A percentile compares a stretch with the other conserved stretches of the same genome.
phyloP scores from a whole-genome alignment of 768 basidiomycete species.

The Tricholomella constricta region DNA sequence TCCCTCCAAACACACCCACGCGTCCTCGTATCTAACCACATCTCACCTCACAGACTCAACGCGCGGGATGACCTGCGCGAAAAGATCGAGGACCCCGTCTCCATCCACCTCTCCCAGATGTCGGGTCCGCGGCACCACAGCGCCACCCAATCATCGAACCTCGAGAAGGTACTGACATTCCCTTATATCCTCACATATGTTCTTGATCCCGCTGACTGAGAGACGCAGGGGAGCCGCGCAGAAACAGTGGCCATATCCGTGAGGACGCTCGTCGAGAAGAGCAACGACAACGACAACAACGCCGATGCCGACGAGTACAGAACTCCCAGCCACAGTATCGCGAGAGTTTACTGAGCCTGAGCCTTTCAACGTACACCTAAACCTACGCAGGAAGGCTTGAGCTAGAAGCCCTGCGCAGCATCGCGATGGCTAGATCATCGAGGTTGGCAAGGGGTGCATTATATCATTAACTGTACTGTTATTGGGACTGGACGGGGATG shows the following conservation, averaged over 20 bases:
- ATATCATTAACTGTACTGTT: not conserved
- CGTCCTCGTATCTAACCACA: not conserved
- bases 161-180: conserved; percentile 12
- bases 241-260: conserved; percentile 16
- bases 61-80: conserved; percentile 43
- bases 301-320: too few relatives aligned
- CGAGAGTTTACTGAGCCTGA: conserved; percentile 1
- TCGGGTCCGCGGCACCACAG: conserved; percentile 16
- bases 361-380: too few relatives aligned
- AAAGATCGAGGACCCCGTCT: conserved; percentile 34
- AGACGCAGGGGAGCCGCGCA: conserved; percentile 5
- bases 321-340: not conserved
- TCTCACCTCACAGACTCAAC: conserved; percentile 40
- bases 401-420: too few relatives aligned
- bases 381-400: too few relatives aligned
- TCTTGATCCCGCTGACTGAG: not conserved
- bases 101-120: conserved; percentile 45
- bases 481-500: too few relatives aligned
- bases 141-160: not conserved
- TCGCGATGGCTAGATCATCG: too few relatives aligned
- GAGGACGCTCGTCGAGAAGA: conserved; percentile 14
- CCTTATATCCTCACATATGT: not conserved
- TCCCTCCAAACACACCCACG: not conserved
- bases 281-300: not conserved
- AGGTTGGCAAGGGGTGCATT: too few relatives aligned